Evolutionary conservation across 1,139 yeast genomes (phyloP).

Genomic region (Petasospora fabianii): DNA sequence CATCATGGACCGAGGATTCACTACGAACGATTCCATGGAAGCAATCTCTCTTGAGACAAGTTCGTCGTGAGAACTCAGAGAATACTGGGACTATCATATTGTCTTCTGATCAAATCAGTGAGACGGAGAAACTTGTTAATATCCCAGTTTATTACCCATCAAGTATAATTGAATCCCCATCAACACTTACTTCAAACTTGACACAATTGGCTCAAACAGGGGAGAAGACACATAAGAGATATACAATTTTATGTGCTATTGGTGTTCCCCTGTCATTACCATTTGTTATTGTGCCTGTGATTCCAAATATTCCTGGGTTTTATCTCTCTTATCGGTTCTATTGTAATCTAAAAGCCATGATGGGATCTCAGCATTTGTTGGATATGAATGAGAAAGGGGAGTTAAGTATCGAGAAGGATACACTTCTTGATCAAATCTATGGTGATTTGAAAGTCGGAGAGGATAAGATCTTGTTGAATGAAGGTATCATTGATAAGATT

Average conservation of each 20-base stretch:
- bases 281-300: conserved; percentile 72
- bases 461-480: conserved; percentile 31
- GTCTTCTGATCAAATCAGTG: conserved; percentile 12
- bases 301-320: conserved; percentile 95
- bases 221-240: conserved; percentile 39
- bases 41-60: conserved; percentile 24
- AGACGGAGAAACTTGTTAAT: conserved; percentile 6
- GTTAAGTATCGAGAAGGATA: conserved; percentile 21
- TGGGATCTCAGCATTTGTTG: conserved; percentile 64
- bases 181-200: conserved; percentile 28
- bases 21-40: conserved; percentile 47
- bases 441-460: conserved; percentile 21
- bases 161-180: conserved; percentile 18
- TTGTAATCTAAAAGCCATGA: conserved; percentile 76
- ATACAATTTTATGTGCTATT: conserved; percentile 46
- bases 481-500: conserved; percentile 28
- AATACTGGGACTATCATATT: conserved; percentile 15
- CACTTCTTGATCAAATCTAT: conserved; percentile 22
- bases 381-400: conserved; percentile 34
- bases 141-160: conserved; percentile 28
- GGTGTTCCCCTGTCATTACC: conserved; percentile 82
- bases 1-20: conserved; percentile 52
- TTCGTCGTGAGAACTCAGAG: conserved; percentile 4
- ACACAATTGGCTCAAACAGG: conserved; percentile 34
- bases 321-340: conserved; percentile 78